Evolutionary conservation across 2,329 filamentous ascomycete species (phyloP).

Genomic region (Juglanconis oblonga): DNA sequence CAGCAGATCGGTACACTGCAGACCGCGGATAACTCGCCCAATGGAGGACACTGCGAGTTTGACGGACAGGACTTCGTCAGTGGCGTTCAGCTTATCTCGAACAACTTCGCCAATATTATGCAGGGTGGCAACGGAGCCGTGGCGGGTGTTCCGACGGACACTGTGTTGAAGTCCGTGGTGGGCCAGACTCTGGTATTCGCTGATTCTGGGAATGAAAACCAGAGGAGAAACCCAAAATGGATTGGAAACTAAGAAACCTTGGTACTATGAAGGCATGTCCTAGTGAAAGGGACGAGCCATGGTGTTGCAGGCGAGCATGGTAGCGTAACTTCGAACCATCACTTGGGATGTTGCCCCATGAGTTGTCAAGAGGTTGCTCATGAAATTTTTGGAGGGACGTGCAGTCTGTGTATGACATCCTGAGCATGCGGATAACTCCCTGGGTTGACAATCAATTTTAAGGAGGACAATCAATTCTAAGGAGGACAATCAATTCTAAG

Average conservation of each 20-base stretch:
- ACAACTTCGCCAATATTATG: slow-evolving; percentile 51
- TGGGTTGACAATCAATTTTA: no score
- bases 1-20: slow-evolving; percentile 48
- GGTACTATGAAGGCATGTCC: background rate
- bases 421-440: no score
- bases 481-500: no score
- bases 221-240: background rate
- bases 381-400: no score
- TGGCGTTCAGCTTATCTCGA: slow-evolving; percentile 56
- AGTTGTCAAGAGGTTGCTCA: no score
- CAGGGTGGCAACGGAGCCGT: slow-evolving; percentile 50
- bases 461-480: no score
- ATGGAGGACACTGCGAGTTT: slow-evolving; percentile 57
- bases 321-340: no score
- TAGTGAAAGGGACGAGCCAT: no score
- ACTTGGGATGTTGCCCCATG: no score
- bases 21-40: slow-evolving; percentile 55
- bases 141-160: slow-evolving; percentile 46
- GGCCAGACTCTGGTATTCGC: slow-evolving; percentile 44
- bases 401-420: no score
- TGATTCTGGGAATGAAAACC: slow-evolving; percentile 5
- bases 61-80: slow-evolving; percentile 51
- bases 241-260: no score
- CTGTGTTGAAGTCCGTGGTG: slow-evolving; percentile 45
- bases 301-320: no score